Evolutionary conservation across 1,284 basidiomycete genomes (phyloP).

Genomic region (Ceratobasidium theobromae): DNA sequence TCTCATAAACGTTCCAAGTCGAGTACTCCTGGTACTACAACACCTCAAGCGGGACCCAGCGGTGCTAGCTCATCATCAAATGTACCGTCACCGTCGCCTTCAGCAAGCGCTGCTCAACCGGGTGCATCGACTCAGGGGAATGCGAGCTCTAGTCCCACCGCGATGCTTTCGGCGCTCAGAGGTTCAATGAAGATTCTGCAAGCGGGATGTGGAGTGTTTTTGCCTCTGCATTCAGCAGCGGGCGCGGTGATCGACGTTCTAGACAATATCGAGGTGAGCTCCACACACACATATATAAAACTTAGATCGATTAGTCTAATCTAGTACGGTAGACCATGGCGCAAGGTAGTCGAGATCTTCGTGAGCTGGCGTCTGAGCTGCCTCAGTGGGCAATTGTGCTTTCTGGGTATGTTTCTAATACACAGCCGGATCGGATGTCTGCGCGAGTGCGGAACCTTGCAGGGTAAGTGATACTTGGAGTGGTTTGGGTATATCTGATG

Average conservation of each 20-base stretch:
- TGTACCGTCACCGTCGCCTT: too few species aligned
- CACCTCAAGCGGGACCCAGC: too few species aligned
- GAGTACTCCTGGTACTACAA: too few species aligned
- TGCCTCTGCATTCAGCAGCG: background rate
- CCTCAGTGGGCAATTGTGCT: background rate
- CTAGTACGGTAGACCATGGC: background rate
- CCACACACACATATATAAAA: too few species aligned
- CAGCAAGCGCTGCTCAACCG: too few species aligned
- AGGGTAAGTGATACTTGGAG: background rate
- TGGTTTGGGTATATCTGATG: background rate
- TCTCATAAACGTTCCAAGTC: too few species aligned
- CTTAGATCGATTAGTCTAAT: background rate
- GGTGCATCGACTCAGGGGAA: too few species aligned
- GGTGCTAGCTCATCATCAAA: too few species aligned
- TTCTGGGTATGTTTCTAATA: background rate
- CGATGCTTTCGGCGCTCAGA: background rate
- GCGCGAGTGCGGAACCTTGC: background rate
- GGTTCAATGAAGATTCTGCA: background rate
- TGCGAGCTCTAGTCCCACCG: too few species aligned
- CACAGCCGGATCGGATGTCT: background rate
- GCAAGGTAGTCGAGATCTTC: background rate
- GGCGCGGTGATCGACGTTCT: background rate
- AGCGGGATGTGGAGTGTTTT: background rate
- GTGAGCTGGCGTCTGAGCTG: background rate
- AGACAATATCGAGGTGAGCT: background rate